These are phyloP conservation scores for Apiosordaria backusii DNA, from an alignment of 495 filamentous ascomycete species.

Conservation along the genomic window DNA sequence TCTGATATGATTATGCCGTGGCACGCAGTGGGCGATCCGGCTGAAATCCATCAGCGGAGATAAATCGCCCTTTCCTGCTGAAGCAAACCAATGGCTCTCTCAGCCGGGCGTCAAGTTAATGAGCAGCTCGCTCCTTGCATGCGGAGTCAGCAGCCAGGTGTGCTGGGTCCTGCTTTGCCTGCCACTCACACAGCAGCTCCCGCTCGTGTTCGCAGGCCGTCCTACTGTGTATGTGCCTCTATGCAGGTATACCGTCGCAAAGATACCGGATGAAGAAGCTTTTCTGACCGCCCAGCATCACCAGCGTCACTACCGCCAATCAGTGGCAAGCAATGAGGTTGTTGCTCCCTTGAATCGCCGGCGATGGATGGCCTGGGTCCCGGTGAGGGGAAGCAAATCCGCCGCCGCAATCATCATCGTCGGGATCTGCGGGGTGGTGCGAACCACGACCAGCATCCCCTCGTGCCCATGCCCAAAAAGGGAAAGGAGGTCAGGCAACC, in stretches of 20 bases:
- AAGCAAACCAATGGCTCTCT: conserved; percentile 25
- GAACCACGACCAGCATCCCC: neutral
- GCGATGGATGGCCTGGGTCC: neutral
- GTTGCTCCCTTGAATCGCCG: conserved; percentile 2
- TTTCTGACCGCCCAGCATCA: conserved; percentile 9
- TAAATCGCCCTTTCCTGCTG: conserved; percentile 14
- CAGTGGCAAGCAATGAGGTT: conserved; percentile 13
- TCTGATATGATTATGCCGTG: conserved; percentile 14
- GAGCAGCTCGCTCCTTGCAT: conserved; percentile 15
- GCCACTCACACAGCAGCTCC: conserved; percentile 7
- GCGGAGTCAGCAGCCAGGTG: conserved; percentile 14
- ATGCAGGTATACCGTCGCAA: conserved; percentile 9
- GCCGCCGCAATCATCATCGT: neutral
- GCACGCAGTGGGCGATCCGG: conserved; percentile 16
- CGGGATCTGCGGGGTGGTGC: conserved; percentile 7
- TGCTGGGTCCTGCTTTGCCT: conserved; percentile 1
- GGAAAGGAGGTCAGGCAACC: conserved; percentile 1
- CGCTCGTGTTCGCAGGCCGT: conserved; percentile 4
- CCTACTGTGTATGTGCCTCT: conserved; percentile 10
- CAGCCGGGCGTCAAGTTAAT: conserved; percentile 20
- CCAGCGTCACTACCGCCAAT: conserved; percentile 23
- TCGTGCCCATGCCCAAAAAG: neutral
- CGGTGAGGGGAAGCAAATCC: neutral
- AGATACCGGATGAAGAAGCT: conserved; percentile 3
- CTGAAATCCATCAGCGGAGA: conserved; percentile 18